Conservation (phyloP, 257 asterid species). For the Solanum verrucosum region DNA sequence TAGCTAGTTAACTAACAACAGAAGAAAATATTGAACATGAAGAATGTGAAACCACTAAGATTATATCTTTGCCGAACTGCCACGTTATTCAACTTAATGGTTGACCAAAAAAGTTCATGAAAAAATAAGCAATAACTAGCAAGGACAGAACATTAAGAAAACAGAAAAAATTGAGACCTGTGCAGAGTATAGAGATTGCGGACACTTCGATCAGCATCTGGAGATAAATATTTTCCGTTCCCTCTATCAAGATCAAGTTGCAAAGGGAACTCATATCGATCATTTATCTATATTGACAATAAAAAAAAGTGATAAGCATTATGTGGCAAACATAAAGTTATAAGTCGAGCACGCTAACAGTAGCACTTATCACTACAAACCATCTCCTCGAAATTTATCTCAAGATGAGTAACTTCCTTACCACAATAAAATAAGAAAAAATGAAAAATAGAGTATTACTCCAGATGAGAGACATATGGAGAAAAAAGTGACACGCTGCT, state of each 20-base stretch:
- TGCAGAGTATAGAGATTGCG: conserved; percentile 84
- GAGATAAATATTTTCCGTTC: conserved; percentile 73
- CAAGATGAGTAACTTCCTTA: neutral
- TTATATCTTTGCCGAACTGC: neutral
- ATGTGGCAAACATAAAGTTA: neutral
- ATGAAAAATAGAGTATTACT: neutral
- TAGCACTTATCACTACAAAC: neutral
- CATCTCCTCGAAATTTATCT: neutral
- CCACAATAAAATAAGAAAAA: neutral
- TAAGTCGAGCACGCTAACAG: neutral
- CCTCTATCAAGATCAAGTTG: conserved; percentile 90
- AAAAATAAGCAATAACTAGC: neutral
- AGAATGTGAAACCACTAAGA: neutral
- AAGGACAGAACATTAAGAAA: conserved; percentile 6
- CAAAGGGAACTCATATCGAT: conserved; percentile 86
- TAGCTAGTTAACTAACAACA: neutral
- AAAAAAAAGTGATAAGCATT: neutral
- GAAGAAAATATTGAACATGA: neutral
- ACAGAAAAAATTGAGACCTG: conserved; percentile 37
- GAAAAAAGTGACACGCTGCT: neutral
- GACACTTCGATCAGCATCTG: conserved; percentile 73
- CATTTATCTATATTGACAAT: conserved; percentile 62
- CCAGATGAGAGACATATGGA: neutral
- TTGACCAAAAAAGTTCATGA: neutral
- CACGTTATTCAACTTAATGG: neutral